phyloP scores from a whole-genome alignment of 2,329 filamentous ascomycete species.

The Aspergillus pseudoviridinutans region DNA sequence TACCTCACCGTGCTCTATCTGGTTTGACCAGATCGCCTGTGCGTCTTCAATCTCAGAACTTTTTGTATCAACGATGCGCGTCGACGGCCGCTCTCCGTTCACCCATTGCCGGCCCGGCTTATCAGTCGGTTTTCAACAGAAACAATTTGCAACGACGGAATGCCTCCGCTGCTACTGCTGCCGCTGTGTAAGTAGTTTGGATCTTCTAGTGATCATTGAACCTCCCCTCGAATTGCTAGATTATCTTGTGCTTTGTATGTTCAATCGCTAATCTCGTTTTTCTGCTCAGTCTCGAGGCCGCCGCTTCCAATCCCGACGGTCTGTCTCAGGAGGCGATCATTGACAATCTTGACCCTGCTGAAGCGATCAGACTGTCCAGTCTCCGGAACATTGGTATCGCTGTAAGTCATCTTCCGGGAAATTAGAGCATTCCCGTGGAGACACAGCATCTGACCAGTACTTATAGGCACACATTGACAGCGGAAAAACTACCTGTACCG shows the following conservation, averaged over 20 bases:
- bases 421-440: not conserved
- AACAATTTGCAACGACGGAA: slow-evolving; percentile 43
- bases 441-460: not conserved
- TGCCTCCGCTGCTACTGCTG: slow-evolving; percentile 37
- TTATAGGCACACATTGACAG: slow-evolving; percentile 90
- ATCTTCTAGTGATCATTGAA: not conserved
- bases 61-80: slow-evolving; percentile 38
- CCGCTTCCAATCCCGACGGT: slow-evolving; percentile 52
- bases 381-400: slow-evolving; percentile 98
- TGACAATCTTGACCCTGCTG: slow-evolving; percentile 73
- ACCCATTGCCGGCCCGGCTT: slow-evolving; percentile 27
- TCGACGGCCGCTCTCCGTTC: slow-evolving; percentile 35
- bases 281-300: slow-evolving; percentile 51
- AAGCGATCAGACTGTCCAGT: slow-evolving; percentile 71
- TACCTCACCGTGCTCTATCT: slow-evolving; percentile 36
- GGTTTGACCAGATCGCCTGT: slow-evolving; percentile 31
- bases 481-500: slow-evolving; percentile 94
- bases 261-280: slow-evolving; percentile 17
- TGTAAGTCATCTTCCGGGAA: slow-evolving; percentile 47
- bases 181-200: slow-evolving; percentile 39
- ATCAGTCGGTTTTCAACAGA: slow-evolving; percentile 35
- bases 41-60: slow-evolving; percentile 33
- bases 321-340: slow-evolving; percentile 65
- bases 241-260: slow-evolving; percentile 11
- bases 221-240: slow-evolving; percentile 3